Percentiles rank a stretch among this genome's conserved stretches.
Conservation (phyloP, 2,329 filamentous ascomycete genomes). For the Emericellopsis cladophorae region DNA sequence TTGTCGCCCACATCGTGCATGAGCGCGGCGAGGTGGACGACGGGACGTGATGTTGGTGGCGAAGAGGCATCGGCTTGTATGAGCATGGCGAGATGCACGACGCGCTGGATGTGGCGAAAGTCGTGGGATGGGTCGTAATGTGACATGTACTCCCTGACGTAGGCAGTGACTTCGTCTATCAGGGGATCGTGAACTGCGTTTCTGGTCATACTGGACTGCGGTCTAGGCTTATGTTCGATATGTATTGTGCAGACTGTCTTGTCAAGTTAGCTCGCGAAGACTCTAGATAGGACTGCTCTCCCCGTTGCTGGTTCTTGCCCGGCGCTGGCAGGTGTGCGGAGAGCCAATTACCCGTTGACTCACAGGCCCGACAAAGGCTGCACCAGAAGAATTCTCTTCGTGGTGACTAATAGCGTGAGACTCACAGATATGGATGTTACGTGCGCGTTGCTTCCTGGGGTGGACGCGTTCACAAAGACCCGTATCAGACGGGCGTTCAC, state of each 20-base stretch:
- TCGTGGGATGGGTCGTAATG: conserved; percentile 80
- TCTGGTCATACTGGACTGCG: conserved; percentile 8
- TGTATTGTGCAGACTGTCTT: no score
- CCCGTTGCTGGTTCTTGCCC: no score
- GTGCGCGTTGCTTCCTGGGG: no score
- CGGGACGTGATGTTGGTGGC: conserved; percentile 20
- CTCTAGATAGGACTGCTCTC: no score
- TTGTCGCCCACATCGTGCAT: conserved; percentile 84
- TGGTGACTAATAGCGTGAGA: no score
- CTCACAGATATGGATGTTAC: no score
- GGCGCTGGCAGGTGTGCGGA: no score
- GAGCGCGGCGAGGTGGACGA: conserved; percentile 58
- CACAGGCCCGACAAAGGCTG: no score
- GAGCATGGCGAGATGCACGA: conserved; percentile 57
- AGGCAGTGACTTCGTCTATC: conserved; percentile 45
- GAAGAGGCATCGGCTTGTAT: conserved; percentile 35
- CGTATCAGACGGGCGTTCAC: conserved; percentile 1
- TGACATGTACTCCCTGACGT: conserved; percentile 61
- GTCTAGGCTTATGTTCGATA: no score
- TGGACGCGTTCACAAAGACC: neutral
- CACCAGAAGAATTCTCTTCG: no score
- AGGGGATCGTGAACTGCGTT: conserved; percentile 22
- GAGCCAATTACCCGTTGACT: no score
- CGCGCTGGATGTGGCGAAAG: conserved; percentile 71
- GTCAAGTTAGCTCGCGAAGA: no score